Evolutionary conservation across 495 filamentous ascomycete genomes (phyloP).

Genomic region (Aspergillus diversus): DNA sequence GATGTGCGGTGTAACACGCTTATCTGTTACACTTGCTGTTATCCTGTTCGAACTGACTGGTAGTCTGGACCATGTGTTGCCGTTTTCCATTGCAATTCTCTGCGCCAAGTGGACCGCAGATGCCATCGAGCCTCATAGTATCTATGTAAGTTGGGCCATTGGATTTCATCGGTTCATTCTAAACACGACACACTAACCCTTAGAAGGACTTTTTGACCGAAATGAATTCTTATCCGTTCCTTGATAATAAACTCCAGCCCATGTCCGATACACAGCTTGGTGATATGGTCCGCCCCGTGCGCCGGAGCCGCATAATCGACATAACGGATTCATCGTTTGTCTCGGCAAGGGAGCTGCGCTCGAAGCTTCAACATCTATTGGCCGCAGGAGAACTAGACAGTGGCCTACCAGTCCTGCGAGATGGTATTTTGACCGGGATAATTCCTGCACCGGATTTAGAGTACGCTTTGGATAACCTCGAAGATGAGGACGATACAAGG

Average conservation of each 20-base stretch:
- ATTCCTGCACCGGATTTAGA: slow-evolving; percentile 95
- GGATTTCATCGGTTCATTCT: neutral
- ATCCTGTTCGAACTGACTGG: slow-evolving; percentile 97
- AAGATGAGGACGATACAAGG: slow-evolving; percentile 67
- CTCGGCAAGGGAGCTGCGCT: slow-evolving; percentile 70
- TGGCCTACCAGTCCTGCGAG: slow-evolving; percentile 81
- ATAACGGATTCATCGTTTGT: slow-evolving; percentile 80
- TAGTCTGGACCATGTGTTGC: slow-evolving; percentile 90
- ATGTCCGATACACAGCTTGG: slow-evolving; percentile 82
- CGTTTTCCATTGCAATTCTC: slow-evolving; percentile 89
- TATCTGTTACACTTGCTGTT: slow-evolving; percentile 93
- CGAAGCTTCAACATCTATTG: slow-evolving; percentile 80
- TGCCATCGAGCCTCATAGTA: slow-evolving; percentile 90
- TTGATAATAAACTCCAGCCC: slow-evolving; percentile 91
- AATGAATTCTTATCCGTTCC: slow-evolving; percentile 95
- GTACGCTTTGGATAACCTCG: slow-evolving; percentile 84
- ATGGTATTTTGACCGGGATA: slow-evolving; percentile 81
- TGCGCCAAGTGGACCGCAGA: slow-evolving; percentile 98
- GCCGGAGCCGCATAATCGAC: slow-evolving; percentile 80
- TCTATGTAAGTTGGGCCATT: slow-evolving; percentile 66
- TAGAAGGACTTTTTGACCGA: slow-evolving; percentile 83
- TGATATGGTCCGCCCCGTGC: slow-evolving; percentile 79
- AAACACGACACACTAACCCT: slow-evolving; percentile 24
- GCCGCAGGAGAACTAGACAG: slow-evolving; percentile 89
- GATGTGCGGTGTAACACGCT: slow-evolving; percentile 95